Evolutionary conservation across 2,329 filamentous ascomycete species (phyloP), one percentile per base, ranked within the genome.

Genomic region (Alternaria dauci): DNA sequence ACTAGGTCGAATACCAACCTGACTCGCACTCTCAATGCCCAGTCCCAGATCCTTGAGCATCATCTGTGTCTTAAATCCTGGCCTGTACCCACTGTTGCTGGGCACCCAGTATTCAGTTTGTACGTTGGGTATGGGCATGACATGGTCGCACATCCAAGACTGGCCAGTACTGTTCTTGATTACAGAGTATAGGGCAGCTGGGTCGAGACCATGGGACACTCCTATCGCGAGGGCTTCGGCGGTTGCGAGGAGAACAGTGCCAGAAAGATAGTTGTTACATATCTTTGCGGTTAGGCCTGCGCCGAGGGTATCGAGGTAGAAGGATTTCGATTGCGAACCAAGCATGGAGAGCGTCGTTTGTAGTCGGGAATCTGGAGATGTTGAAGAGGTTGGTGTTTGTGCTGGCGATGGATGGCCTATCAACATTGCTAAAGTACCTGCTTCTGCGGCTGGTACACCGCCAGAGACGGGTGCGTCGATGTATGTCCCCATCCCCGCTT

Each of bases 41-140:
- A 77, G 51, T 1, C 71, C 71, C 36, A 77, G 23, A 58, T 77
- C 74, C 50, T 77, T 77, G 1, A 75, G 55, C 73, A 77, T 74
- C 73, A 77, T 77, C 61, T 75, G 72, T 48, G 73, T 74, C 59
- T 74, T 75, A 53, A 76, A 76, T 2, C 74, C 74, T 1, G 73
- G 72, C 43, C 62, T 71, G 55, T 77, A 76, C 11, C 73, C 74
- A 39, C 63, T 75, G n/a, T 71, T 71, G 54, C 72, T 76, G 39
- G 74, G 74, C 8, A 76, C 72, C 71, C 70, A 74, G 11, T 65
- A 64, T n/a, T 72, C 68, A 0, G 55, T 65, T 42, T 69, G 56
- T 7, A 76, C 70, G 34, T 75, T 75, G 3, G 74, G 74, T 8
- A 77, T 68, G 3, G 74, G 74, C 65, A 72, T 68, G 2, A 76